phyloP scores from a whole-genome alignment of 371 early-diverging fungal genomes.

The Mucor sp. region DNA sequence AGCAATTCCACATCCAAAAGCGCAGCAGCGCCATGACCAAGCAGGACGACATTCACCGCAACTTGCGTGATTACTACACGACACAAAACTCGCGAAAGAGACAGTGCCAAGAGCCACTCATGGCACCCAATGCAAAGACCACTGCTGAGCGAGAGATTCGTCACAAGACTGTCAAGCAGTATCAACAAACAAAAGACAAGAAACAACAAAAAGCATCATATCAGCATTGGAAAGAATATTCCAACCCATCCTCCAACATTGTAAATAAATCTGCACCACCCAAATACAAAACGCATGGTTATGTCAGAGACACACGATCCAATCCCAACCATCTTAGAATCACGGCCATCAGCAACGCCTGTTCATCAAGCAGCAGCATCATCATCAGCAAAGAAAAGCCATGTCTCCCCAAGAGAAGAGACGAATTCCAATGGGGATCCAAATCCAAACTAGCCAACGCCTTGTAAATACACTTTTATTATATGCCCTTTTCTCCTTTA shows the following conservation, averaged over 20 bases:
- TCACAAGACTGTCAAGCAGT: slow-evolving; percentile 20
- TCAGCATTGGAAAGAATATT: slow-evolving; percentile 21
- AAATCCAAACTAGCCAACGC: slow-evolving; percentile 3
- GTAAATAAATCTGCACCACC: slow-evolving; percentile 16
- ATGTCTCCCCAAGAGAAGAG: slow-evolving; percentile 7
- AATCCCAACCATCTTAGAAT: slow-evolving; percentile 19
- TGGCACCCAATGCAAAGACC: neutral
- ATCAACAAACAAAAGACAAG: slow-evolving; percentile 11
- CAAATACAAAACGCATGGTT: slow-evolving; percentile 16
- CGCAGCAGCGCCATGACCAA: slow-evolving; percentile 3
- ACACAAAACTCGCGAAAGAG: slow-evolving; percentile 2
- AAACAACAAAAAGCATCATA: neutral
- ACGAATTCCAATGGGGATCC: slow-evolving; percentile 19
- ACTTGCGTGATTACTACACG: slow-evolving; percentile 15
- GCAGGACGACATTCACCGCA: slow-evolving; percentile 14
- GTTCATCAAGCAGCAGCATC: neutral
- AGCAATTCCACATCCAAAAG: neutral
- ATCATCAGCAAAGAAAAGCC: slow-evolving; percentile 9
- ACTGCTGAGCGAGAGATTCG: slow-evolving; percentile 9
- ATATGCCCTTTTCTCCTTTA: slow-evolving; percentile 13
- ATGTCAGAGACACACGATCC: slow-evolving; percentile 24
- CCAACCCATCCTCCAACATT: neutral
- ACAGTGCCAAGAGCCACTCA: slow-evolving; percentile 3
- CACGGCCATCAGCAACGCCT: slow-evolving; percentile 13
- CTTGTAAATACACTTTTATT: neutral